phyloP scores from a whole-genome alignment of 352 stramenopile genomes.

The Thalassiosira hispida region DNA sequence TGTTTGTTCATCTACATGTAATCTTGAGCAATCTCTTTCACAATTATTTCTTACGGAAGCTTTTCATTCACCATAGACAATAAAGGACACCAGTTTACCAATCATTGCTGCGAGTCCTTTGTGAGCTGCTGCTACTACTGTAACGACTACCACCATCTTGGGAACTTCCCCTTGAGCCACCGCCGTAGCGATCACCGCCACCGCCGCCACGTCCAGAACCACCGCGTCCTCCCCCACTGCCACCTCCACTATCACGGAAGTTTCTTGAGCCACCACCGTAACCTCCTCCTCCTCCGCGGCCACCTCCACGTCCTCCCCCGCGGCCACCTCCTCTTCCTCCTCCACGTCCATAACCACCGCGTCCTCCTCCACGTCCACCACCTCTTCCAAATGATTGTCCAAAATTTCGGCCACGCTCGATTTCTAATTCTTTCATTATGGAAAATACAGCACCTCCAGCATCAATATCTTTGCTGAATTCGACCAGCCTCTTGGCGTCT shows the following conservation, averaged over 20 bases:
- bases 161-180: constrained; percentile 7
- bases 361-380: constrained; percentile 23
- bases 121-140: too few relatives aligned
- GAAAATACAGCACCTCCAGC: constrained; percentile 71
- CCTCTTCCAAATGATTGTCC: constrained; percentile 48
- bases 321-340: constrained; percentile 31
- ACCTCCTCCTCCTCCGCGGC: constrained; percentile 30
- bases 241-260: constrained; percentile 19
- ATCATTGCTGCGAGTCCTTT: too few relatives aligned
- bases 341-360: constrained; percentile 36
- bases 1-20: too few relatives aligned
- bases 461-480: constrained; percentile 76
- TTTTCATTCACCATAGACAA: too few relatives aligned
- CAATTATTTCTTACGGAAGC: too few relatives aligned
- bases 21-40: too few relatives aligned
- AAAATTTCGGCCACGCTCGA: constrained; percentile 75
- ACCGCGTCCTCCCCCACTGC: constrained; percentile 14
- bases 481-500: constrained; percentile 74
- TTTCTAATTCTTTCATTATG: constrained; percentile 77
- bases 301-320: constrained; percentile 31
- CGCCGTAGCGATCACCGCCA: constrained; percentile 22
- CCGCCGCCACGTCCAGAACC: constrained; percentile 13
- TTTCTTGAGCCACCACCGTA: constrained; percentile 22
- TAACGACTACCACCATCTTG: constrained; percentile 25
- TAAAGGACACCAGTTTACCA: too few relatives aligned